Evolutionary conservation across 1,284 basidiomycete species (phyloP).

Genomic region (Meripilus lineatus): DNA sequence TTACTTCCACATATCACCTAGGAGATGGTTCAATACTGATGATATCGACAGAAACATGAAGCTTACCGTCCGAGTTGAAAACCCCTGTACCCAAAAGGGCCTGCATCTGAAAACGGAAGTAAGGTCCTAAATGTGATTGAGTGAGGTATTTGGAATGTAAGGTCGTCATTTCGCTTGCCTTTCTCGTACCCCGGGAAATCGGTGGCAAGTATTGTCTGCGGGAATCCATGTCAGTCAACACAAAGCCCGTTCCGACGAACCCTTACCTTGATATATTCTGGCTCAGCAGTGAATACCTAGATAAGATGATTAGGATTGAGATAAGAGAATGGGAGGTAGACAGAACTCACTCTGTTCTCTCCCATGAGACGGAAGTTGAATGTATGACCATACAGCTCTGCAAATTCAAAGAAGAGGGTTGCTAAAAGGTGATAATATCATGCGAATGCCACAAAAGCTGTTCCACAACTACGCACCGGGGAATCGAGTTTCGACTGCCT

Average conservation of each 20-base stretch:
- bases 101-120: slow-evolving; percentile 17
- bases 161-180: slow-evolving; percentile 13
- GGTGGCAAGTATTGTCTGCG: slow-evolving; percentile 25
- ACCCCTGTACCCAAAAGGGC: slow-evolving; percentile 32
- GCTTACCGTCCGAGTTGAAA: slow-evolving; percentile 33
- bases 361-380: slow-evolving; percentile 13
- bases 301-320: not conserved
- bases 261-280: slow-evolving; percentile 18
- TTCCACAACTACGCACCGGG: too few species aligned
- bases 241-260: not conserved
- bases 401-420: slow-evolving; percentile 14
- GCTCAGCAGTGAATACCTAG: slow-evolving; percentile 2
- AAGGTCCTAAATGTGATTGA: not conserved
- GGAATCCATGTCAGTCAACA: not conserved
- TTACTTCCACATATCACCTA: slow-evolving; percentile 29
- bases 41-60: not conserved
- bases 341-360: slow-evolving; percentile 16
- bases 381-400: slow-evolving; percentile 18
- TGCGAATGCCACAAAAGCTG: too few species aligned
- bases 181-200: slow-evolving; percentile 28
- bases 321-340: not conserved
- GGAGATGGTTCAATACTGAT: too few species aligned
- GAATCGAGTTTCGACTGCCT: too few species aligned
- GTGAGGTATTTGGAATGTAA: not conserved
- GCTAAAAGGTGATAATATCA: too few species aligned